phyloP scores from a whole-genome alignment of 2,329 filamentous ascomycete species.

The Aspergillus ruber region DNA sequence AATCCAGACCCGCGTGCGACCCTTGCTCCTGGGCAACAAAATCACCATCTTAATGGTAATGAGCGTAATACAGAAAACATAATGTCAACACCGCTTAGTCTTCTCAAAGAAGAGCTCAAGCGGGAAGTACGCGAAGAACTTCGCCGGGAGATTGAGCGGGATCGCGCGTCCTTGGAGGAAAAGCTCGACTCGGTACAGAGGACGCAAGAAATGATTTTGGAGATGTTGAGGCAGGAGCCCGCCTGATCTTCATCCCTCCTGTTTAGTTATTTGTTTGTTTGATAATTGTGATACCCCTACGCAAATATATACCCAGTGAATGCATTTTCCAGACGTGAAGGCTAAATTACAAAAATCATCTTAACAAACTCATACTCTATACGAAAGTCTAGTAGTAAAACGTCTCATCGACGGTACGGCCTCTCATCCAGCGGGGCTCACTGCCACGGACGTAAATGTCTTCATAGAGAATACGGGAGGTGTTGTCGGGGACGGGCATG shows the following conservation, averaged over 20 bases:
- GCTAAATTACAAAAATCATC: conserved; percentile 34
- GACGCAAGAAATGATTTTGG: conserved; percentile 37
- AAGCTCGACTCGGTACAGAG: conserved; percentile 33
- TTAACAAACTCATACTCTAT: not conserved
- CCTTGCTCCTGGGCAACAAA: conserved; percentile 3
- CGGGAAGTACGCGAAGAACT: conserved; percentile 29
- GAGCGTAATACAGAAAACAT: not conserved
- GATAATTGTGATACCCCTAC: conserved; percentile 17
- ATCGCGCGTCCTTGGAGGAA: conserved; percentile 27
- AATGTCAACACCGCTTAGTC: conserved; percentile 1
- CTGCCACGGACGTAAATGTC: conserved; percentile 88
- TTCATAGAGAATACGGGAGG: conserved; percentile 80
- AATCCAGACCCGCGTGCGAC: conserved; percentile 14
- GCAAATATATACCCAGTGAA: not conserved
- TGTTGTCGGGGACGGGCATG: conserved; percentile 75
- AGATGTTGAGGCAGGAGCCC: conserved; percentile 33
- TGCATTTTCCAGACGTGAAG: conserved; percentile 12
- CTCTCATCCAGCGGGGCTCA: conserved; percentile 82
- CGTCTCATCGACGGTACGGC: conserved; percentile 85
- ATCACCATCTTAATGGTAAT: not conserved
- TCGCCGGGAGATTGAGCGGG: conserved; percentile 26
- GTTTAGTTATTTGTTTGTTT: not conserved
- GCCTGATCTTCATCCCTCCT: conserved; percentile 9
- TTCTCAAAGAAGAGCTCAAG: conserved; percentile 27
- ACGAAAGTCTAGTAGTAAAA: conserved; percentile 59